Base-by-base conservation (phyloP, 1,284 basidiomycete species). In the Puccinia triticina region DNA sequence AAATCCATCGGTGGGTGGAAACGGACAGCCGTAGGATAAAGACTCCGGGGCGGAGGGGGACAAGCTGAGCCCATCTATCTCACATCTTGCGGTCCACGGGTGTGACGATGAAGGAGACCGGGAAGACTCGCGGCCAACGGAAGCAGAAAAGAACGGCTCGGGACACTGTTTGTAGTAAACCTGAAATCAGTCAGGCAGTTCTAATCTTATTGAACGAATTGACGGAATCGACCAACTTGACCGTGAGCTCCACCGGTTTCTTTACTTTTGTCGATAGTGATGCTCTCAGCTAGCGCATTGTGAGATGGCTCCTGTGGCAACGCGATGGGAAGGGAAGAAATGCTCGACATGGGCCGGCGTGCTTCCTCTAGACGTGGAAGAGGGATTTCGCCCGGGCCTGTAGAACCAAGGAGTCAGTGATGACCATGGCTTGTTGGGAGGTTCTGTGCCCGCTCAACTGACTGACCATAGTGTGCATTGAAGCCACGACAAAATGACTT, bases 91-190 rank as follows among this genome's bases (percentile, higher is more conserved):
- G 1, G 72, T 74, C 34, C 72, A 74, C 34, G 72, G 72, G 34
- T 29, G 72, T n/a, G 72, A 71, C 40, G 67, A 71, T 21, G 40
- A 46, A 23, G 67, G 67, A 46, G 67, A 71, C n/a, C 48, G 40
- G 8, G 72, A 74, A 23, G 72, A 37, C 50, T 74, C 72, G 72
- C 37, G 57, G 46, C 46, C 48, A 57, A 34, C 34, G 50, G 29
- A 57, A 29, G 29, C 18, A 14, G 48, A 55, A 53, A 74, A 74
- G 7, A 26, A 74, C 37, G 53, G 3, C 8, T 74, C 72, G 29
- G 18, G 12, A 29, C n/a, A n/a, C 72, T 74, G 34, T 74, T 57
- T 74, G 4, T 18, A 23, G 21, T 73, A 73, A 73, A 55, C 21
- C 32, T 69, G 23, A 40, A 10, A 29, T 69, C 11, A 69, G 43